Evolutionary conservation across 2,329 filamentous ascomycete genomes (phyloP).

Genomic region (Colletotrichum orbiculare): DNA sequence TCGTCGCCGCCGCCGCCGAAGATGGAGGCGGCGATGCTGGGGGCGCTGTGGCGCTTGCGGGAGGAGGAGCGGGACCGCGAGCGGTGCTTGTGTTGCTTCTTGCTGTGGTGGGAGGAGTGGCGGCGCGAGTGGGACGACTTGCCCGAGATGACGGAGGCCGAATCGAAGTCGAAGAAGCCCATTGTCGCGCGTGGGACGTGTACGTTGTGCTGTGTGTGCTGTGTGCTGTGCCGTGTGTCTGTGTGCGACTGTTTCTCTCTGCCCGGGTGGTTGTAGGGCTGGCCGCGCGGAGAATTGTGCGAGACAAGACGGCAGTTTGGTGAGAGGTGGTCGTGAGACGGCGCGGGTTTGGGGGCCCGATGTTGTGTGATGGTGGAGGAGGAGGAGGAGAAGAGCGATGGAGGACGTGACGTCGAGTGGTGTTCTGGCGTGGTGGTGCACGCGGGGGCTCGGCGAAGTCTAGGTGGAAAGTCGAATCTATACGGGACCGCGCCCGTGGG

Average conservation of each 20-base stretch:
- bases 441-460: too few relatives aligned
- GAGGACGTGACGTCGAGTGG: too few relatives aligned
- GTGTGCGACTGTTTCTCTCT: neutral
- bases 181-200: conserved; percentile 5
- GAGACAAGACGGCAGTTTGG: too few relatives aligned
- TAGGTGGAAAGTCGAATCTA: too few relatives aligned
- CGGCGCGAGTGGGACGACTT: conserved; percentile 37
- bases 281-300: too few relatives aligned
- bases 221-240: neutral
- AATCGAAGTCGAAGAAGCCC: conserved; percentile 38
- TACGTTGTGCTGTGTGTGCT: neutral
- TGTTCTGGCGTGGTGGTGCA: too few relatives aligned
- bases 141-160: conserved; percentile 35
- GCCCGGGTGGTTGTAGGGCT: too few relatives aligned
- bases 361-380: too few relatives aligned
- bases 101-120: conserved; percentile 31
- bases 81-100: conserved; percentile 48
- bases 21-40: conserved; percentile 55
- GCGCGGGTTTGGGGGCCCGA: too few relatives aligned
- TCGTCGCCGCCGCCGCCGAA: conserved; percentile 53
- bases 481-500: too few relatives aligned
- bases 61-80: conserved; percentile 54
- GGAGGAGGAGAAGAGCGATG: too few relatives aligned
- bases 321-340: too few relatives aligned
- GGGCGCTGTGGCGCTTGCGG: conserved; percentile 47